These are phyloP conservation scores for Helicostylum pulchrum DNA, from an alignment of 192 early-diverging fungal genomes.

Conservation along the genomic window DNA sequence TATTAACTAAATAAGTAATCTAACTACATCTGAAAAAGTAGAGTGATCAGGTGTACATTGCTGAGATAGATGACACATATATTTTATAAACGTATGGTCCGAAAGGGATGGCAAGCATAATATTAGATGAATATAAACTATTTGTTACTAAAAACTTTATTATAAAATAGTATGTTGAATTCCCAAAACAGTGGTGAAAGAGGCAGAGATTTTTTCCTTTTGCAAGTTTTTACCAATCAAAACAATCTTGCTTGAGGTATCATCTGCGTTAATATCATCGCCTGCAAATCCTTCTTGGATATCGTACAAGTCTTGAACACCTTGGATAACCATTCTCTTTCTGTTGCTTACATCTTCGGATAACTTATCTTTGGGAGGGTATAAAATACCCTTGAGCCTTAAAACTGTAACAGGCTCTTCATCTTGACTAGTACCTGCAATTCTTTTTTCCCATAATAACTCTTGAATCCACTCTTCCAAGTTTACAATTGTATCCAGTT, in stretches of 20 bases:
- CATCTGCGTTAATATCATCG: conserved; percentile 24
- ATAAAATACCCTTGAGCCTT: conserved; percentile 59
- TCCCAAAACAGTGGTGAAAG: conserved; percentile 16
- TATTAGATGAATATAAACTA: too few relatives aligned
- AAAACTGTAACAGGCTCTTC: conserved; percentile 44
- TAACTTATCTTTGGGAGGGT: conserved; percentile 33
- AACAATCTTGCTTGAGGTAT: conserved; percentile 34
- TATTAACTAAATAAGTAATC: too few relatives aligned
- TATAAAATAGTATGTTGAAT: not conserved
- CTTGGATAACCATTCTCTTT: conserved; percentile 50
- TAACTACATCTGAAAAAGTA: too few relatives aligned
- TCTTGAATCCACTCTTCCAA: conserved; percentile 62
- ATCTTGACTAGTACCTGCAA: conserved; percentile 16
- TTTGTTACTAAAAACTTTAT: too few relatives aligned
- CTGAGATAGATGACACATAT: too few relatives aligned
- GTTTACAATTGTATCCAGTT: conserved; percentile 27
- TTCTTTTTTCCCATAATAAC: conserved; percentile 58
- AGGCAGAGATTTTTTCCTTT: conserved; percentile 15
- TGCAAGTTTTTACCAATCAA: conserved; percentile 37
- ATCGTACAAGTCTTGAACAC: conserved; percentile 67
- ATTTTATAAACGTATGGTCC: too few relatives aligned
- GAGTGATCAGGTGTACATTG: too few relatives aligned
- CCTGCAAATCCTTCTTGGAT: conserved; percentile 44
- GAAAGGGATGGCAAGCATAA: too few relatives aligned
- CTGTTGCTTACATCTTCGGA: conserved; percentile 20